A percentile compares a stretch with the other conserved stretches of the same genome.
These are phyloP conservation scores for Lunasporangiospora selenospora DNA, from an alignment of 192 early-diverging fungal genomes.

Conservation along the genomic window DNA sequence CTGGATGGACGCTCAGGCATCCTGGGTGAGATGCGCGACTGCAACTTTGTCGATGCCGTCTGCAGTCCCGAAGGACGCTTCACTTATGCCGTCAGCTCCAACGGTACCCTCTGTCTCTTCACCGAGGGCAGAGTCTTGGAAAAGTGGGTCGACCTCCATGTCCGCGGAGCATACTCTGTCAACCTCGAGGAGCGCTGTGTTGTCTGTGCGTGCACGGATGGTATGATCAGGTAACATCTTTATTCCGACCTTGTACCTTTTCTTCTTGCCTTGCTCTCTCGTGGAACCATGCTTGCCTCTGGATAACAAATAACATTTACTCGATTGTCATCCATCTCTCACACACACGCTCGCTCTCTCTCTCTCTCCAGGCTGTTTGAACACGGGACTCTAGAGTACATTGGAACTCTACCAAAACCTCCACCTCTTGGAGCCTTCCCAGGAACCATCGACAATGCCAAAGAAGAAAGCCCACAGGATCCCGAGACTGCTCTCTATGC, in stretches of 20 bases:
- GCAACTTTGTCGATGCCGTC: conserved; percentile 74
- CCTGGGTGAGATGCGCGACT: conserved; percentile 70
- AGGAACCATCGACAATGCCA: conserved; percentile 8
- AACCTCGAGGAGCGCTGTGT: conserved; percentile 63
- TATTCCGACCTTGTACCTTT: neutral
- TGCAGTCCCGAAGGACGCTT: conserved; percentile 52
- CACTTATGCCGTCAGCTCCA: conserved; percentile 74
- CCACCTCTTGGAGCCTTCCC: conserved; percentile 66
- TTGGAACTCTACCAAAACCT: conserved; percentile 75
- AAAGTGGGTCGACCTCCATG: conserved; percentile 86
- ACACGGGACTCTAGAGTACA: conserved; percentile 68
- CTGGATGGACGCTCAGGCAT: conserved; percentile 75
- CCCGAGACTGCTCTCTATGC: conserved; percentile 55
- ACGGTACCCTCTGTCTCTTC: conserved; percentile 72
- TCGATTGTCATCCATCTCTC: no score
- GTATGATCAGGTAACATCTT: conserved; percentile 65
- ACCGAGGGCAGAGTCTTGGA: conserved; percentile 68
- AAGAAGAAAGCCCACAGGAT: conserved; percentile 19
- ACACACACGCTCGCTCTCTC: no score
- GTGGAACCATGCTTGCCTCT: neutral
- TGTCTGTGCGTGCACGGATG: conserved; percentile 77
- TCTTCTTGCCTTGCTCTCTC: neutral
- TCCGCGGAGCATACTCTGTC: conserved; percentile 67
- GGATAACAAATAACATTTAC: no score
- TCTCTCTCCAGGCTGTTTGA: conserved; percentile 87